phyloP scores from a whole-genome alignment of 2,329 filamentous ascomycete genomes.

The Phialocephala sp. region DNA sequence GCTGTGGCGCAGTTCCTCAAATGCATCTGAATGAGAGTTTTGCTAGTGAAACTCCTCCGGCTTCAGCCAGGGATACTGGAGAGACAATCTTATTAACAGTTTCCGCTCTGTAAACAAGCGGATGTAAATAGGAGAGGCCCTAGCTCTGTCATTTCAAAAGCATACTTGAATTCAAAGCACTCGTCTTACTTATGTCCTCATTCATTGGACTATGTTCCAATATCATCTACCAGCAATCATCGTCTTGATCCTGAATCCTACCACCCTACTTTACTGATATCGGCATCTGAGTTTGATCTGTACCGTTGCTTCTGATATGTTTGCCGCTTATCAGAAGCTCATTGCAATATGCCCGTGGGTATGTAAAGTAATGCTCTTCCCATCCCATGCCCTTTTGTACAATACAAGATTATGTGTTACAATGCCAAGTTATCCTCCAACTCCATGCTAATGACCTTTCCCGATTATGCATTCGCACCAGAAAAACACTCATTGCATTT shows the following conservation, averaged over 20 bases:
- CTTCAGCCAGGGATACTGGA: not conserved
- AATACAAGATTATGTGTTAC: slow-evolving; percentile 5
- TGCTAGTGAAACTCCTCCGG: not conserved
- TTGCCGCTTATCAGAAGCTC: not conserved
- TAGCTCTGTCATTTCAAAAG: not conserved
- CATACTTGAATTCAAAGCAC: not conserved
- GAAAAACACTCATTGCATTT: slow-evolving; percentile 27
- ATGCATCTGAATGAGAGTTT: not conserved
- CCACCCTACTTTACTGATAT: not conserved
- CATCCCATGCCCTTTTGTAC: not conserved
- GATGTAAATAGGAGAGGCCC: not conserved
- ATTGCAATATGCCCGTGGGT: not conserved
- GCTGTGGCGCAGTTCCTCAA: not conserved
- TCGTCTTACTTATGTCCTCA: not conserved
- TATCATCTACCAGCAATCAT: not conserved
- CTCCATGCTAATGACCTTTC: slow-evolving; percentile 15
- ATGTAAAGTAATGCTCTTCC: not conserved
- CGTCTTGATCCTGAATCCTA: not conserved
- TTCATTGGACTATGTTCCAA: slow-evolving; percentile 3
- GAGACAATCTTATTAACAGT: not conserved
- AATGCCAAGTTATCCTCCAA: slow-evolving; percentile 5
- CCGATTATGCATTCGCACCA: not conserved
- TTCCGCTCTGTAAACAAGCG: not conserved
- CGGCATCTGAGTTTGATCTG: not conserved
- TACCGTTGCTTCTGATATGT: not conserved